phyloP scores from a whole-genome alignment of 176 grass and related monocot genomes.

The Oryza brachyantha region DNA sequence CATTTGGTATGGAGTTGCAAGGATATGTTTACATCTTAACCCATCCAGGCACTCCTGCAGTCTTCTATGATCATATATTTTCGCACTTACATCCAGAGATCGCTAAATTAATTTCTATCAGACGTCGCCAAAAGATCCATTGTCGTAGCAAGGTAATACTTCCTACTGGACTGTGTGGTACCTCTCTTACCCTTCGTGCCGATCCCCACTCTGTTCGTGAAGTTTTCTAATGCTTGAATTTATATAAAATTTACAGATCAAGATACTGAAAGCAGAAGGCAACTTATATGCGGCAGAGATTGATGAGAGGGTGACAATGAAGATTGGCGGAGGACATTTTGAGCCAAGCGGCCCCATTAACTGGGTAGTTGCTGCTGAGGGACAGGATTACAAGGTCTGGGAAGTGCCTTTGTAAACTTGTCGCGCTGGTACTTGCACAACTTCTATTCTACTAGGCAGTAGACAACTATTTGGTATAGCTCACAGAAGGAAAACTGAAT shows the following conservation, averaged over 20 bases:
- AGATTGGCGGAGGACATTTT: slow-evolving; percentile 77
- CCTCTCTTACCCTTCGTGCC: not conserved
- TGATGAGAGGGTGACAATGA: slow-evolving; percentile 71
- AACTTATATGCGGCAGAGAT: slow-evolving; percentile 78
- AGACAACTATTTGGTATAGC: not conserved
- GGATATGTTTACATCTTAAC: slow-evolving; percentile 98
- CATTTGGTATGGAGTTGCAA: slow-evolving; percentile 91
- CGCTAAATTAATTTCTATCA: slow-evolving; percentile 62
- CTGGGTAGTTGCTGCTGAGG: slow-evolving; percentile 73
- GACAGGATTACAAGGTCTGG: slow-evolving; percentile 85
- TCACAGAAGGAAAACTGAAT: slow-evolving; percentile 1
- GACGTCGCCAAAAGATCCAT: slow-evolving; percentile 58
- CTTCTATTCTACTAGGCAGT: not conserved
- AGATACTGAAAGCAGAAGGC: slow-evolving; percentile 82
- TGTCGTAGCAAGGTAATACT: slow-evolving; percentile 77
- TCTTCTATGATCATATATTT: slow-evolving; percentile 96
- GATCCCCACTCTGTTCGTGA: not conserved
- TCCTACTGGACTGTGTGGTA: not conserved
- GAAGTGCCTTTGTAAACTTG: slow-evolving; percentile 37
- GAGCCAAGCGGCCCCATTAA: slow-evolving; percentile 59
- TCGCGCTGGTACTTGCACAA: not conserved
- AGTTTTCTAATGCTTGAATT: not conserved
- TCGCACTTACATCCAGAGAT: slow-evolving; percentile 76
- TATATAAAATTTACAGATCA: slow-evolving; percentile 49
- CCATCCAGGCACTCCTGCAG: slow-evolving; percentile 89